Base-by-base conservation (phyloP, 1,284 basidiomycete genomes). In the Heterobasidion parviporum region DNA sequence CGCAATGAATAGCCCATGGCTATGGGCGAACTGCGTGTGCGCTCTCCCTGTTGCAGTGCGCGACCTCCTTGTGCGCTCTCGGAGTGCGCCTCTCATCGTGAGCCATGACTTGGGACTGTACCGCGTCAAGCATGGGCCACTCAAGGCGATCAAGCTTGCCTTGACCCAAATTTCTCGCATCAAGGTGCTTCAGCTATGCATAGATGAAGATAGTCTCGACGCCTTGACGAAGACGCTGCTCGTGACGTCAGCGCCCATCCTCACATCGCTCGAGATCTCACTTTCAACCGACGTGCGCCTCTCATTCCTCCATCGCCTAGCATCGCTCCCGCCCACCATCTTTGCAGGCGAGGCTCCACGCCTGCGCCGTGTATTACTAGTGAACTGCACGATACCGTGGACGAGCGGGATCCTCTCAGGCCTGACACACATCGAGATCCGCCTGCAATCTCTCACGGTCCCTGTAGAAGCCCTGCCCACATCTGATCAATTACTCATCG, bases 391-490 rank as follows among this genome's bases (percentile, higher is more conserved):
- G 5, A 18, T 56, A 10, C 35, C 50, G 41, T 56, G 57, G 55
- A 41, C 45, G 35, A 41, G 33, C 12, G 16, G 15, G 16, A 32
- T 50, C 49, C 44, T 58, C 44, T 18, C 43, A 16, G 48, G 20
- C 16, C 50, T 53, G 16, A 54, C 53, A n/a, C 46, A 54, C 53
- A 38, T 54, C 20, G 20, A 57, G 36, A 45, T 59, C 16, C 35
- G 34, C 18, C 34, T 52, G 18, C 35, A 14, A 2, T 32, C 43
- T 26, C 15, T 56, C 36, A 33, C 50, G 35, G 44, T 47, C 26
- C 33, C 44, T 6, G 49, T 46, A 12, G 2, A 18, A 6, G 8
- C 38, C 10, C 50, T 33, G 1, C 56, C 56, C 6, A 44, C 54
- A 3, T 38, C 50, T 43, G 36, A 50, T 9, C 49, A 44, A n/a